Base-by-base conservation (phyloP, 768 basidiomycete species). In the Boletus rex-veris region DNA sequence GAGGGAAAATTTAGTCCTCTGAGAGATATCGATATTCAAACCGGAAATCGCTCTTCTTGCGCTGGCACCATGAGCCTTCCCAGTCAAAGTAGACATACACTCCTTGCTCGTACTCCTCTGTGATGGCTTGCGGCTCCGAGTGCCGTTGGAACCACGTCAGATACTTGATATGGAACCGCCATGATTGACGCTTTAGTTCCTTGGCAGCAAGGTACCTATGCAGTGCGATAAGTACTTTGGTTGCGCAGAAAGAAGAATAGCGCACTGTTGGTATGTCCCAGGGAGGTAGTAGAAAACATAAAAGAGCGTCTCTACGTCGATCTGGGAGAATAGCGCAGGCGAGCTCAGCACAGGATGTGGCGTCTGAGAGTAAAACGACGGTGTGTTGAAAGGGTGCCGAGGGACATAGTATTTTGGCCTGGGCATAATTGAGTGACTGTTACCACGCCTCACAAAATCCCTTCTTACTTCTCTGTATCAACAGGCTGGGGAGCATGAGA, bases 51-150 rank as follows among this genome's bases (percentile, higher is more conserved):
- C 88, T 86, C 80, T 99, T 99, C 77, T 94, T 92, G 68, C 96
- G 81, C 70, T 96, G 93, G 71, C 94, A 97, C 97, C 96, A 99
- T 58, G 90, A 92, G 46, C 92, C 92, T 71, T 98, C 95, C 95
- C 95, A 98, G 73, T 98, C 96, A 71, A 98, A 98, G 79, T 99
- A 99, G 33, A 97, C 90, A 72, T 99, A 99, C 14, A 97, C 93
- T 14, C 97, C 97, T 75, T 98, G 95, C 73, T 99, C 97, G 71
- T 98, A 99, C 70, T 98, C 96, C 63, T 98, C 96, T 48, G 97
- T 99, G 69, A 99, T 98, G 2, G 94, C 94, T 66, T 96, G 92
- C 9, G 97, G 97, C 66, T 98, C 95, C 21, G 92, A 94, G 65
- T 97, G 92, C 36, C 97, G 84, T 71, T 98, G 97, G 83, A 99